Percentiles rank a stretch among this genome's conserved stretches.
phyloP scores from a whole-genome alignment of 768 basidiomycete genomes.

The Russula olivacea region DNA sequence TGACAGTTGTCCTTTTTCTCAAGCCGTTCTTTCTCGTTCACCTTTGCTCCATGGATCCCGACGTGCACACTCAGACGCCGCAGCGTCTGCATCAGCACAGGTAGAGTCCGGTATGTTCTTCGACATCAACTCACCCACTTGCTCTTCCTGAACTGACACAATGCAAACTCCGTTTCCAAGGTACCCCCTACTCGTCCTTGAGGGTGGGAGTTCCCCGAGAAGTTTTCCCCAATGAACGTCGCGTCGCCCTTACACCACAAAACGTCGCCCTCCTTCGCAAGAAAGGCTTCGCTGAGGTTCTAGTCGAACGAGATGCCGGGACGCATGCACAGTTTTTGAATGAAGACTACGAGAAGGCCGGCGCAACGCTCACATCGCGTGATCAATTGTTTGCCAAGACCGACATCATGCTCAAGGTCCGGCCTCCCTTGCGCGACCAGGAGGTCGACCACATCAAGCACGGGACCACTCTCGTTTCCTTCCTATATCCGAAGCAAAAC shows the following conservation, averaged over 20 bases:
- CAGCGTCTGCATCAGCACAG: conserved; percentile 2
- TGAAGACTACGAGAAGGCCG: conserved; percentile 71
- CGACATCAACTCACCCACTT: background rate
- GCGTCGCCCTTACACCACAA: conserved; percentile 77
- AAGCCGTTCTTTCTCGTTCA: conserved; percentile 7
- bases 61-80: conserved; percentile 1
- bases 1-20: background rate
- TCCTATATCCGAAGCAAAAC: conserved; percentile 81
- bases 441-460: conserved; percentile 60
- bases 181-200: conserved; percentile 62
- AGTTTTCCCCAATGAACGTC: conserved; percentile 68
- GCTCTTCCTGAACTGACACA: background rate
- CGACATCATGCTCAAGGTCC: conserved; percentile 83
- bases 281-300: conserved; percentile 71
- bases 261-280: conserved; percentile 70
- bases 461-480: conserved; percentile 76
- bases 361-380: conserved; percentile 68
- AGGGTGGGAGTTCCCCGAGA: conserved; percentile 75
- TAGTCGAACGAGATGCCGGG: conserved; percentile 71
- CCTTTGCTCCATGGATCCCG: conserved; percentile 11
- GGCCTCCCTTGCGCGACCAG: conserved; percentile 59
- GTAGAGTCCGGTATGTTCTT: conserved; percentile 18
- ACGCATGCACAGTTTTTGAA: conserved; percentile 71
- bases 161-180: conserved; percentile 29
- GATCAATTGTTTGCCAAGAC: conserved; percentile 61